Percentiles rank a stretch among this genome's conserved stretches.
phyloP scores from a whole-genome alignment of 2,329 filamentous ascomycete genomes.

The Chrysosporium keratinophilum region DNA sequence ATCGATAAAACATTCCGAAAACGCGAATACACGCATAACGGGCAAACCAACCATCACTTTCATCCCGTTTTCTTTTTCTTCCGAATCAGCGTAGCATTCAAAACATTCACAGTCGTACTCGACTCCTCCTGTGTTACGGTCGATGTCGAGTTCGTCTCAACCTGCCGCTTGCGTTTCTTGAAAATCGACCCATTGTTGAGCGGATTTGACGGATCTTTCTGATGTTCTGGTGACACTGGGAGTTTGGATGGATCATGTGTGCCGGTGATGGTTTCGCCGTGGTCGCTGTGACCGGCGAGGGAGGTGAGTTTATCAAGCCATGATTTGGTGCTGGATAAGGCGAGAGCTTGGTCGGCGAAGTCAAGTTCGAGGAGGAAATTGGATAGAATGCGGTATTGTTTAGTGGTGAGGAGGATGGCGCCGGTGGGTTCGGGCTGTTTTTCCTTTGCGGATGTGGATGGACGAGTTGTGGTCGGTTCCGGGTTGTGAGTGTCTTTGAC shows the following conservation, averaged over 20 bases:
- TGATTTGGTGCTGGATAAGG: slow-evolving; percentile 31
- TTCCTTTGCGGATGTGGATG: background rate
- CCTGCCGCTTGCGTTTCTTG: slow-evolving; percentile 29
- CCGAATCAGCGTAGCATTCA: slow-evolving; percentile 30
- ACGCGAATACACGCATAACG: no score
- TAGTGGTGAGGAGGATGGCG: slow-evolving; percentile 28
- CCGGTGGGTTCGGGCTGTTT: slow-evolving; percentile 13
- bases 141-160: background rate
- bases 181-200: slow-evolving; percentile 25
- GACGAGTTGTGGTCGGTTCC: background rate
- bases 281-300: slow-evolving; percentile 28
- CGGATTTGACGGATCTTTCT: slow-evolving; percentile 18
- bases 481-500: background rate
- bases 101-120: slow-evolving; percentile 25
- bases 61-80: slow-evolving; percentile 32
- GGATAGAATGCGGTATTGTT: slow-evolving; percentile 33
- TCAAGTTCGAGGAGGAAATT: slow-evolving; percentile 35
- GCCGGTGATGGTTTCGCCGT: slow-evolving; percentile 30
- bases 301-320: slow-evolving; percentile 36
- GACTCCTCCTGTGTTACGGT: background rate
- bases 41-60: no score
- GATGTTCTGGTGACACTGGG: background rate
- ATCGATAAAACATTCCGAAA: no score
- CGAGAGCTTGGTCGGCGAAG: slow-evolving; percentile 32
- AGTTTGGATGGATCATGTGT: slow-evolving; percentile 12